phyloP scores from a whole-genome alignment of 78 protist species.

The Capsaspora owczarzaki region DNA sequence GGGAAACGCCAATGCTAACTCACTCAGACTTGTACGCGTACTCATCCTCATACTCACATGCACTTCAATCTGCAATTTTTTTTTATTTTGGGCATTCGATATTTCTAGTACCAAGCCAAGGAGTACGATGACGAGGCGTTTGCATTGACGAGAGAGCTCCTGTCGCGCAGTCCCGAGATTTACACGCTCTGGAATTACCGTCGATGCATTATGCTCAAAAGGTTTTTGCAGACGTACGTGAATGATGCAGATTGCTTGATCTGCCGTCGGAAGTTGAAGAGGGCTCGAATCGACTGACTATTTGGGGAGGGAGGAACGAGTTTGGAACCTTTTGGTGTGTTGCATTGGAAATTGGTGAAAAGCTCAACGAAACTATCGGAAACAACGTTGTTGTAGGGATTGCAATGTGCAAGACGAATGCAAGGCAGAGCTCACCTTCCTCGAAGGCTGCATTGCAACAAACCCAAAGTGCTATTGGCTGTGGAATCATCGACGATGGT shows the following conservation, averaged over 20 bases:
- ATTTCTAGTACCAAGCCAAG: too few species aligned
- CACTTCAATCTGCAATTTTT: too few species aligned
- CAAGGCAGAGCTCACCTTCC: conserved; percentile 13
- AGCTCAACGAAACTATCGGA: not conserved
- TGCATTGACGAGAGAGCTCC: conserved; percentile 17
- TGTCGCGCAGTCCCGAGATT: conserved; percentile 73
- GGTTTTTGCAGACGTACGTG: not conserved
- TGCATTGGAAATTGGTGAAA: not conserved
- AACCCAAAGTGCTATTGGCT: conserved; percentile 41
- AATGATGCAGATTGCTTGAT: not conserved
- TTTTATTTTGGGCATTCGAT: too few species aligned
- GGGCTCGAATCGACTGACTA: too few species aligned
- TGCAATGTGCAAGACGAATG: not conserved
- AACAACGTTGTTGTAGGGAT: not conserved
- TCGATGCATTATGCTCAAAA: conserved; percentile 30
- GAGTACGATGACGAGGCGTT: conserved; percentile 8
- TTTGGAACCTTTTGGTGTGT: not conserved
- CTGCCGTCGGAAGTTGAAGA: too few species aligned
- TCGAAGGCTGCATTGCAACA: not conserved
- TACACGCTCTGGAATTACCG: conserved; percentile 79
- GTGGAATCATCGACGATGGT: conserved; percentile 54
- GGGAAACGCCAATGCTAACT: too few species aligned
- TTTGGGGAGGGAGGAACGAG: not conserved
- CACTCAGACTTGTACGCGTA: too few species aligned
- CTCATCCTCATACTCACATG: too few species aligned